phyloP scores from a whole-genome alignment of 2,329 filamentous ascomycete species.

The Beauveria rudraprayagi region DNA sequence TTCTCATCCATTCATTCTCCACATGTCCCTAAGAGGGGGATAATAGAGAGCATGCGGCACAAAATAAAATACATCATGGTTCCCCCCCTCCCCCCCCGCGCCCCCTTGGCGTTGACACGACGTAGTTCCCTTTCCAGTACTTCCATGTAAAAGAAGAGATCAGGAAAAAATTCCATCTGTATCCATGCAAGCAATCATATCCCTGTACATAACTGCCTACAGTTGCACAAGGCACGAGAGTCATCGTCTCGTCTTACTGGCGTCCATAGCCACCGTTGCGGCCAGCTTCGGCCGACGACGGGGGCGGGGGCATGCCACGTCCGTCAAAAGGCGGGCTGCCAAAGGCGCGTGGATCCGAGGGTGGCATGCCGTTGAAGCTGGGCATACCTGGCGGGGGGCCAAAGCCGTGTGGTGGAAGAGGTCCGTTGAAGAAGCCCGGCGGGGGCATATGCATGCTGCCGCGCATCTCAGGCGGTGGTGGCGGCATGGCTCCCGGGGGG shows the following conservation, averaged over 20 bases:
- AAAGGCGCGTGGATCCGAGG: conserved; percentile 40
- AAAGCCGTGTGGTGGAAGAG: conserved; percentile 40
- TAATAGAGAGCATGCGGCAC: neutral
- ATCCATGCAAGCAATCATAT: neutral
- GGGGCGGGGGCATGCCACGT: conserved; percentile 44
- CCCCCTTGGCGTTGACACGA: no score
- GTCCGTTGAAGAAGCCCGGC: conserved; percentile 48
- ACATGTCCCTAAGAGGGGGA: neutral
- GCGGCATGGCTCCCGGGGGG: conserved; percentile 39
- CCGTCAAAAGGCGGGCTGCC: conserved; percentile 43
- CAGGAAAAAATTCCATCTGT: neutral
- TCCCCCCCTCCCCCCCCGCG: neutral
- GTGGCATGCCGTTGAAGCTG: conserved; percentile 46
- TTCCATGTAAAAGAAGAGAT: neutral
- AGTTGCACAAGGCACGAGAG: no score
- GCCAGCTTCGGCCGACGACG: conserved; percentile 5
- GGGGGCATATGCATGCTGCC: conserved; percentile 50
- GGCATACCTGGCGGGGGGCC: conserved; percentile 47
- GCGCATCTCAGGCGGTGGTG: conserved; percentile 40
- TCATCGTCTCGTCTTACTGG: neutral
- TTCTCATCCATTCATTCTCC: no score
- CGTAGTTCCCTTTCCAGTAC: neutral
- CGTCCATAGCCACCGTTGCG: conserved; percentile 4
- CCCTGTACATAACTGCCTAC: no score
- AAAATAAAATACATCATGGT: neutral